A percentile compares a stretch with the other conserved stretches of the same genome.
Evolutionary conservation across 2,329 filamentous ascomycete genomes (phyloP).

Genomic region (Sporothrix dimorphospora): DNA sequence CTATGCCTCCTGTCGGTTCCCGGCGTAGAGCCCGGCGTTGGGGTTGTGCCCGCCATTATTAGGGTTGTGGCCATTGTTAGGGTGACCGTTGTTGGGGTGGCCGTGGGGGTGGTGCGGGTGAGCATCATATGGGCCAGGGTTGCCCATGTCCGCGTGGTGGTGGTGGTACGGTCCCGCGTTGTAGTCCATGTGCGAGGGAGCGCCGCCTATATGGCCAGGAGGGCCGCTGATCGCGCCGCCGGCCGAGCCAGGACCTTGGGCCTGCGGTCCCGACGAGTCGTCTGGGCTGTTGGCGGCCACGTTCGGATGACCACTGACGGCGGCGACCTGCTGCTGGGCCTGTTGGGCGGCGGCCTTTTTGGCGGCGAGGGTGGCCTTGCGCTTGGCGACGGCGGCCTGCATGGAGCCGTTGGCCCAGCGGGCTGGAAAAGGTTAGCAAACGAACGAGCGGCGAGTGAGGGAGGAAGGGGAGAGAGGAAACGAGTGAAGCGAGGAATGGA

Average conservation of each 20-base stretch:
- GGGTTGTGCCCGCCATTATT: background rate
- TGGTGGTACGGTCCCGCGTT: conserved; percentile 4
- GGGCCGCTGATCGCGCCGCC: background rate
- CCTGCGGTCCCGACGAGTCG: background rate
- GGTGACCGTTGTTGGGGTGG: background rate
- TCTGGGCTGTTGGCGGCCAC: background rate
- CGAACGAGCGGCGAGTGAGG: background rate
- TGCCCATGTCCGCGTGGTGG: background rate
- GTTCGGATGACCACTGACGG: background rate
- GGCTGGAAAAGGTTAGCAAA: conserved; percentile 42
- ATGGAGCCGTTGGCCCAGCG: conserved; percentile 65
- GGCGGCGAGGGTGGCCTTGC: conserved; percentile 61
- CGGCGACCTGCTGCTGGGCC: conserved; percentile 31
- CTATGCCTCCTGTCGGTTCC: conserved; percentile 20
- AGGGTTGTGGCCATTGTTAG: background rate
- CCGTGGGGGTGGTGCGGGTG: background rate
- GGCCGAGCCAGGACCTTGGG: background rate
- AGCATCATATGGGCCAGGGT: background rate
- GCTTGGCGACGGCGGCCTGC: conserved; percentile 62
- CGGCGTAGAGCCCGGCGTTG: background rate
- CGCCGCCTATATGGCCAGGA: background rate
- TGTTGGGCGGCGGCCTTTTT: conserved; percentile 50
- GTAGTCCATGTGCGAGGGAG: background rate
- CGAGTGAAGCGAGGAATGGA: conserved; percentile 22
- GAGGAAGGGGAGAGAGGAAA: background rate